phyloP scores from a whole-genome alignment of 345 rosid genomes.

The Eucalyptus cloeziana region DNA sequence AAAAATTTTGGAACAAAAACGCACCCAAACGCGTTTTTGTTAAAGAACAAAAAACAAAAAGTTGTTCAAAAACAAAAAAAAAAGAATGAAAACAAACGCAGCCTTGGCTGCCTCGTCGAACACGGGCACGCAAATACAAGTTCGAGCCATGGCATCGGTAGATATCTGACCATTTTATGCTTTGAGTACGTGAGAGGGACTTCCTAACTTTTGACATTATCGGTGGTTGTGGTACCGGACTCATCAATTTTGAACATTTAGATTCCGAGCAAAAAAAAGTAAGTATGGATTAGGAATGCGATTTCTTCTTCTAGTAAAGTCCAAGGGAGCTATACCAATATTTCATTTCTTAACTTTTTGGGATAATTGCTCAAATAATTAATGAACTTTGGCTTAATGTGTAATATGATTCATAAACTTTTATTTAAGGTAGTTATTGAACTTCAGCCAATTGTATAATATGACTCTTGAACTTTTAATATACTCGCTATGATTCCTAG shows the following conservation, averaged over 20 bases:
- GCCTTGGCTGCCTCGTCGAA: fast-evolving
- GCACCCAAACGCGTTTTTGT: too few relatives aligned
- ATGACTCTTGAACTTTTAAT: not conserved
- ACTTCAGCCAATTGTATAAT: too few relatives aligned
- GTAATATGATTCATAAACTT: too few relatives aligned
- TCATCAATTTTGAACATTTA: not conserved
- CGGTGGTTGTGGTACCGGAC: fast-evolving
- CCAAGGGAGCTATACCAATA: not conserved
- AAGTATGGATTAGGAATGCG: fast-evolving
- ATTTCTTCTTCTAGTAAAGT: not conserved
- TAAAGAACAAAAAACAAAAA: too few relatives aligned
- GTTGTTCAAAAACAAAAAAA: too few relatives aligned
- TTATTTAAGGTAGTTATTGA: too few relatives aligned
- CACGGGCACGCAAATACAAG: not conserved
- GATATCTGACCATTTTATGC: not conserved
- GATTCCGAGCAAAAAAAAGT: fast-evolving
- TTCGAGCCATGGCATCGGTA: too few relatives aligned
- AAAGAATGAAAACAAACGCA: too few relatives aligned
- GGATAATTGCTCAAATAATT: not conserved
- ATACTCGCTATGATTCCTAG: fast-evolving
- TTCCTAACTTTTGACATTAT: not conserved
- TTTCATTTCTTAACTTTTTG: not conserved
- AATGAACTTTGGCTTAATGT: fast-evolving
- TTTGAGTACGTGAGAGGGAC: not conserved
- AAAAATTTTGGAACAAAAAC: too few relatives aligned